Evolutionary conservation across 805 yeast species (phyloP).

Genomic region (Ogataea angusta): DNA sequence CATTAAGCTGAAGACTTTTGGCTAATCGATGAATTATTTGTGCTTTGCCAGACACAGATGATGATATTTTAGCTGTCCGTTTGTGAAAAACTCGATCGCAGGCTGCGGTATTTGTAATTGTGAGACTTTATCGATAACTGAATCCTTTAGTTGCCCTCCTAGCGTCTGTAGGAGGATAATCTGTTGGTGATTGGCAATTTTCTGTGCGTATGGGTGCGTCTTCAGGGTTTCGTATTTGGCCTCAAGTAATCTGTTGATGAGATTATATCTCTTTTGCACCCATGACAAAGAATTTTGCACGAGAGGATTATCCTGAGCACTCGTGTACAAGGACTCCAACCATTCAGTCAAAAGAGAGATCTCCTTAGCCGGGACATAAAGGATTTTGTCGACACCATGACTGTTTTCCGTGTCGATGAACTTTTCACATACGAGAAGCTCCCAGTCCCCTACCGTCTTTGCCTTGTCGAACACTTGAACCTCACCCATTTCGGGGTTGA

Average conservation of each 20-base stretch:
- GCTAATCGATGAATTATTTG: slow-evolving; percentile 11
- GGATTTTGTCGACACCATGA: slow-evolving; percentile 48
- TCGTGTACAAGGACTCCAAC: background rate
- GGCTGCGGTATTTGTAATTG: slow-evolving; percentile 5
- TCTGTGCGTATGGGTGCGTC: slow-evolving; percentile 2
- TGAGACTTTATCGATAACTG: background rate
- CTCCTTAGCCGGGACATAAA: slow-evolving; percentile 34
- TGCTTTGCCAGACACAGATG: slow-evolving; percentile 22
- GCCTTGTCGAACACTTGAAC: slow-evolving; percentile 24
- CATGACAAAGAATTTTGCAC: background rate
- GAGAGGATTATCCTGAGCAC: background rate
- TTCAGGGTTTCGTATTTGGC: background rate
- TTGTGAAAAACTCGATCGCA: slow-evolving; percentile 4
- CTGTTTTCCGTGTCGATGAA: slow-evolving; percentile 55
- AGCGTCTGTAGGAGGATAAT: slow-evolving; percentile 3
- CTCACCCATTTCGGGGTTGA: slow-evolving; percentile 45
- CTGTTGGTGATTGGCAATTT: background rate
- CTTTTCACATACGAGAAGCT: slow-evolving; percentile 42
- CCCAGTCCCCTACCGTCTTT: slow-evolving; percentile 40
- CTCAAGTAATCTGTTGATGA: background rate
- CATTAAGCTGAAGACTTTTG: slow-evolving; percentile 53
- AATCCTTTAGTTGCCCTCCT: background rate
- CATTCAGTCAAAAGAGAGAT: background rate
- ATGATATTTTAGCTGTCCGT: slow-evolving; percentile 19
- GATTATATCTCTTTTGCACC: background rate